Percentiles rank a stretch among this genome's conserved stretches.
These are phyloP conservation scores for Juncus effusus DNA, from an alignment of 176 grass and related monocot species.

Conservation along the genomic window DNA sequence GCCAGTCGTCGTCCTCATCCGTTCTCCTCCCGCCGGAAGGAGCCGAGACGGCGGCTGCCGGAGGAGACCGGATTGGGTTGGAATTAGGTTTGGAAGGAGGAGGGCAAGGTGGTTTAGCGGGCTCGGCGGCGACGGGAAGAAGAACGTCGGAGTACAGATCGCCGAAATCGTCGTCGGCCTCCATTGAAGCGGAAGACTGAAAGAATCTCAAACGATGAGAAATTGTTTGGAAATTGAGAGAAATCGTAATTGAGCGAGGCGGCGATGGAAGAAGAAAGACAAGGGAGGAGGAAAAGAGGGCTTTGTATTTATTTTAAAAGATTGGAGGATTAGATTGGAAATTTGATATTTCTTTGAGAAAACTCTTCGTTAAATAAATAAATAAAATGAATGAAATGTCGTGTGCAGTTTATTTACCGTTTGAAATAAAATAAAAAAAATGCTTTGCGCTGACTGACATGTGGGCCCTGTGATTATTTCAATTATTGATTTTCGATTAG, in stretches of 20 bases:
- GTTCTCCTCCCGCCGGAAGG: constrained; percentile 24
- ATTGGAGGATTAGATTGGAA: too few relatives aligned
- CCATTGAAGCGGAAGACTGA: constrained; percentile 45
- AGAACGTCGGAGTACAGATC: constrained; percentile 90
- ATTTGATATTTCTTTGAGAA: too few relatives aligned
- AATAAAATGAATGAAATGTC: too few relatives aligned
- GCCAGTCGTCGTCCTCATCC: constrained; percentile 64
- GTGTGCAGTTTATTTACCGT: too few relatives aligned
- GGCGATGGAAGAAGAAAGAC: background rate
- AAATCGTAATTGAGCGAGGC: too few relatives aligned
- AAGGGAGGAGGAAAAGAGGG: background rate
- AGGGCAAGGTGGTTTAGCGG: constrained; percentile 12
- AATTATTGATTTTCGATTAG: too few relatives aligned
- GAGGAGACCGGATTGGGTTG: background rate
- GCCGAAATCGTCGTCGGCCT: constrained; percentile 95
- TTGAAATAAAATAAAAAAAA: too few relatives aligned
- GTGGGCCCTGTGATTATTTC: too few relatives aligned
- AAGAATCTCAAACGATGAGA: constrained; percentile 19
- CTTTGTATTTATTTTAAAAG: background rate
- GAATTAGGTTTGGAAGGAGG: constrained; percentile 10
- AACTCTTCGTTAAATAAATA: too few relatives aligned
- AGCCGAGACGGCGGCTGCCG: background rate
- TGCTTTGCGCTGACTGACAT: too few relatives aligned
- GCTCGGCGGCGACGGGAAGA: constrained; percentile 14
- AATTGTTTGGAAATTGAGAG: background rate